phyloP scores from a whole-genome alignment of 2,329 filamentous ascomycete genomes.

The Pezicula rhizophila region DNA sequence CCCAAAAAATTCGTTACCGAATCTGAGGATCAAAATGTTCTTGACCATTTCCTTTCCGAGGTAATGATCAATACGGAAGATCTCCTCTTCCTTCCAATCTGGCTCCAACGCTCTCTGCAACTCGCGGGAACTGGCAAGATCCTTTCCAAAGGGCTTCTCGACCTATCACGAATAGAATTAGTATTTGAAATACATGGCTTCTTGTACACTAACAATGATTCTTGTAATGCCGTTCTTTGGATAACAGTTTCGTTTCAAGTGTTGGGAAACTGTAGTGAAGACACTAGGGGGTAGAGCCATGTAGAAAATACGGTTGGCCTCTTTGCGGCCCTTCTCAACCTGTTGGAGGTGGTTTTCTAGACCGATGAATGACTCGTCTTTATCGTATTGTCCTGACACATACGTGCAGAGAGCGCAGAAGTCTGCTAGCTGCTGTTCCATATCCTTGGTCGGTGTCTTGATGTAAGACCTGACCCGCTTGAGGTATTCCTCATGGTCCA shows the following conservation, averaged over 20 bases:
- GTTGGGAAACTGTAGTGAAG: slow-evolving; percentile 95
- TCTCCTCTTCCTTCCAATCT: slow-evolving; percentile 97
- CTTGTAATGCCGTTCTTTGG: slow-evolving; percentile 83
- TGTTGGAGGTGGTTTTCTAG: slow-evolving; percentile 81
- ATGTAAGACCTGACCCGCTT: slow-evolving; percentile 95
- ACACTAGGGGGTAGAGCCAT: slow-evolving; percentile 98
- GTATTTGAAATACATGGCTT: neutral
- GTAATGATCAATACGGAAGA: slow-evolving; percentile 99
- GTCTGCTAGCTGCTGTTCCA: slow-evolving; percentile 88
- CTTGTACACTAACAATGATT: slow-evolving; percentile 67
- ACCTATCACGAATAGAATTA: slow-evolving; percentile 50
- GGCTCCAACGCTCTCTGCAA: slow-evolving; percentile 91
- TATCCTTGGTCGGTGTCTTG: slow-evolving; percentile 96
- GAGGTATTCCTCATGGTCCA: slow-evolving; percentile 95
- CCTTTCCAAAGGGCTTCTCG: slow-evolving; percentile 99
- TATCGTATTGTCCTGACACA: slow-evolving; percentile 94
- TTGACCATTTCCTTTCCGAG: slow-evolving; percentile 99
- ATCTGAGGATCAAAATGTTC: slow-evolving; percentile 96
- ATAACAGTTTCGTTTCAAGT: slow-evolving; percentile 96
- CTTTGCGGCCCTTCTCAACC: slow-evolving; percentile 73
- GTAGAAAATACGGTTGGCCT: slow-evolving; percentile 94
- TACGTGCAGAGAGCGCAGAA: slow-evolving; percentile 89
- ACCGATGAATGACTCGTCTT: slow-evolving; percentile 86
- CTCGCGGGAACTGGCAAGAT: slow-evolving; percentile 87
- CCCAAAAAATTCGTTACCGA: slow-evolving; percentile 97